Base-by-base conservation (phyloP, 345 rosid species). In the Eucalyptus tenuipes region DNA sequence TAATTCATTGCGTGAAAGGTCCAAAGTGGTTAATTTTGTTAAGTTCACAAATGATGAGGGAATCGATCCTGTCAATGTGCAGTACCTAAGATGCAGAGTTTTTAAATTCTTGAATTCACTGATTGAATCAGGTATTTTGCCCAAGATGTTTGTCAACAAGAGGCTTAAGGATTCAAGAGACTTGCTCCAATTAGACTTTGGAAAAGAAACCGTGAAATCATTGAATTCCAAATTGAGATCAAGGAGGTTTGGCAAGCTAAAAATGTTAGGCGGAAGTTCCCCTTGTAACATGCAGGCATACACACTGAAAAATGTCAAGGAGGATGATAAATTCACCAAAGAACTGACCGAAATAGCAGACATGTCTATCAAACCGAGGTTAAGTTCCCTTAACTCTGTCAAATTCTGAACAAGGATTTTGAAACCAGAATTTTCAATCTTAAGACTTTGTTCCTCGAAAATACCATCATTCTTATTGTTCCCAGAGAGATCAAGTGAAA, bases 51-150 rank as follows among this genome's bases (percentile, higher is more conserved):
- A 7, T 1, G 0, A 68, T 8, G 44, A 33, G 42, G 79, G 79
- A 68, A 68, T 31, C 7, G 24, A 68, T 68, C 79, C 10, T 6
- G 1, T 64, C 18, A 64, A 27, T 13, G 15, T 1, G 37, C 37
- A 29, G 0, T 27, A 0, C 0, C 4, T 12, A 31, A 64, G 71
- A n/a, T 45, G 0, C 1, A 64, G 13, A 59, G 13, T 40, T 24
- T 20, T 86, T 45, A 86, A 31, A 55, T 40, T 57, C 24, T 7
- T 27, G 13, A 64, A 18, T 20, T 87, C 50, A 16, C 33, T 12
- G 3, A 87, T 47, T 29, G 52, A 87, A 5, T 45, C 17, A 0
- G 24, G 88, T n/a, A 61, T 6, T 25, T 66, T 45, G 37, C 71
- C 2, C 9, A 12, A 40, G 1, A 61, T 17, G 71, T 22, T 12